Conservation (phyloP, 148 eudicot genomes). For the Polygonum maritimum region DNA sequence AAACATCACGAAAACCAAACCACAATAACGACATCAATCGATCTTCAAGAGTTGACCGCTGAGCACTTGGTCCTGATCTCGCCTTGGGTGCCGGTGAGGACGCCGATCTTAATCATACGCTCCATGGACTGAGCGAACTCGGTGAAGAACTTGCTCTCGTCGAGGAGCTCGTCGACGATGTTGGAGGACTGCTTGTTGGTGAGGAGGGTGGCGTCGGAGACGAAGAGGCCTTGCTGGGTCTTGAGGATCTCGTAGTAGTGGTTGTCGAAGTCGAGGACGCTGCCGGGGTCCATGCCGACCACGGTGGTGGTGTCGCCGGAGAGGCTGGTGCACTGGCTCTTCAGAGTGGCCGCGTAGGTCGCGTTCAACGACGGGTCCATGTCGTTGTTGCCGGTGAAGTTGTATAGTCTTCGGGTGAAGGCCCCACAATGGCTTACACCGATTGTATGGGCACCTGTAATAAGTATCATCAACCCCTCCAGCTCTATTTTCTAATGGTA, state of each 20-base stretch:
- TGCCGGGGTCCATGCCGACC: slow-evolving; percentile 49
- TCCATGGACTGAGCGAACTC: slow-evolving; percentile 23
- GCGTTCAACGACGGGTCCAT: slow-evolving; percentile 39
- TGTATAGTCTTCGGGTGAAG: slow-evolving; percentile 35
- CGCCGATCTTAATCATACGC: slow-evolving; percentile 19
- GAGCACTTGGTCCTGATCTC: slow-evolving; percentile 28
- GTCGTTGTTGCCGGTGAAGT: slow-evolving; percentile 45
- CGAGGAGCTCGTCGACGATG: slow-evolving; percentile 11
- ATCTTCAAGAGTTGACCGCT: slow-evolving; percentile 18
- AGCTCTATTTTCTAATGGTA: neutral
- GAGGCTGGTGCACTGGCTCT: slow-evolving; percentile 19
- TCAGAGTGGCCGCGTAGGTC: slow-evolving; percentile 27
- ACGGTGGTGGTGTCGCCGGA: slow-evolving; percentile 14
- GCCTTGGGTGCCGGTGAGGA: slow-evolving; percentile 15
- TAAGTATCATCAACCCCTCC: no score
- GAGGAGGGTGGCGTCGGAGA: slow-evolving; percentile 49
- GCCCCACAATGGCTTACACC: slow-evolving; percentile 37
- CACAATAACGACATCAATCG: neutral
- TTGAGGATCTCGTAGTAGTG: slow-evolving; percentile 24
- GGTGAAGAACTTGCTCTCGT: slow-evolving; percentile 13
- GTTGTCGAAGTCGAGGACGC: slow-evolving; percentile 24
- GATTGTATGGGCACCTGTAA: slow-evolving; percentile 55
- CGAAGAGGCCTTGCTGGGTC: slow-evolving; percentile 32
- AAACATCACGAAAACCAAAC: neutral
- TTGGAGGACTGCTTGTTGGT: slow-evolving; percentile 10